Evolutionary conservation across 495 filamentous ascomycete genomes (phyloP).

Genomic region (Hypoxylon intermedium): DNA sequence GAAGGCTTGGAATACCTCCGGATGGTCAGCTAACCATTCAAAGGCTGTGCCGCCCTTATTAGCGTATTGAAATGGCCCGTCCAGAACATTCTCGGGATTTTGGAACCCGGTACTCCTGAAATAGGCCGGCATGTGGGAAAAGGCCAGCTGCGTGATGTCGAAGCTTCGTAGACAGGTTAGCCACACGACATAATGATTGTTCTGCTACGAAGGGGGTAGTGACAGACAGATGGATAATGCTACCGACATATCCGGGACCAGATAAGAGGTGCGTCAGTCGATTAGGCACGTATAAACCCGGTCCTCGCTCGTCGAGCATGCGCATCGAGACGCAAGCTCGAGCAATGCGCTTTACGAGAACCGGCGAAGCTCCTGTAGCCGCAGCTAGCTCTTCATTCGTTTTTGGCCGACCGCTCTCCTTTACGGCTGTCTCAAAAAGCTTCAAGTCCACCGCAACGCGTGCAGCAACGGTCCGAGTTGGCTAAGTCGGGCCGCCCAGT

Average conservation of each 20-base stretch:
- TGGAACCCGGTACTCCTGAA: constrained; percentile 31
- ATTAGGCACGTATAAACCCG: constrained; percentile 21
- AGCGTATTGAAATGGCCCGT: constrained; percentile 16
- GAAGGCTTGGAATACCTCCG: constrained; percentile 14
- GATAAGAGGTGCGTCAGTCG: constrained; percentile 12
- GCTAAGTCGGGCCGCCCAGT: constrained; percentile 8
- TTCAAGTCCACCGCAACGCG: constrained; percentile 28
- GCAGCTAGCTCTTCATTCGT: constrained; percentile 11
- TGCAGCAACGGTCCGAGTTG: constrained; percentile 24
- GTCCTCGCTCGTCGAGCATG: constrained; percentile 26
- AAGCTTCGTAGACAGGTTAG: background rate
- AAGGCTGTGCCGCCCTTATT: constrained; percentile 3
- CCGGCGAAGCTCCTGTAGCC: constrained; percentile 17
- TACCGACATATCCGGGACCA: too few species aligned
- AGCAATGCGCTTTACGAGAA: constrained; percentile 17
- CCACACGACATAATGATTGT: too few species aligned
- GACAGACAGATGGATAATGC: background rate
- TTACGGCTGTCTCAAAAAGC: constrained; percentile 19
- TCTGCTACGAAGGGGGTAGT: too few species aligned
- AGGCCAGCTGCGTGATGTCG: constrained; percentile 9
- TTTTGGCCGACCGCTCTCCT: constrained; percentile 17
- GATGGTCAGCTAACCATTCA: constrained; percentile 1
- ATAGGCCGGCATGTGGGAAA: constrained; percentile 36
- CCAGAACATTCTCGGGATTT: constrained; percentile 30
- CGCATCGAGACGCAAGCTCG: constrained; percentile 18